Evolutionary conservation across 208 protist genomes (phyloP), one percentile per base, ranked within the genome.

Genomic region (Crithidia mellificae): DNA sequence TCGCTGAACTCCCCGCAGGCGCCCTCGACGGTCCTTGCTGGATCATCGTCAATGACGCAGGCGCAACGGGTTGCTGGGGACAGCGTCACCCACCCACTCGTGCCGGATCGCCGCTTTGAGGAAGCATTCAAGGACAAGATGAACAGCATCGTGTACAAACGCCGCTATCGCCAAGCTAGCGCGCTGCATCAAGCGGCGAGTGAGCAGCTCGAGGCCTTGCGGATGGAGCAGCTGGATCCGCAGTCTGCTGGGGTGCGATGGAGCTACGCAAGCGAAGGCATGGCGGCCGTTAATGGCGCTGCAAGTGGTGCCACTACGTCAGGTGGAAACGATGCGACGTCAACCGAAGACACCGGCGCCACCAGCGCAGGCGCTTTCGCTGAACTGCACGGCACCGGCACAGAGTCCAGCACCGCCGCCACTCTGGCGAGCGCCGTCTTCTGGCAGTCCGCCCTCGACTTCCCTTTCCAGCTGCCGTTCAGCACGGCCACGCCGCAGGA

Each of bases 71-170:
- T 6, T 14, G n/a, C 24, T 41, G 2, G 3, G 8, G 41, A n/a
- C 8, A 15, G 64, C 17, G 57, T 53, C 8, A 41, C 71, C 8
- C 72, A 68, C 2, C n/a, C 51, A 0, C 66, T 94, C 7, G 81
- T 85, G 5, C 85, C 85, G 11, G 88, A 91, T 67, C 83, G 88
- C 25, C 80, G 83, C 34, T 91, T 91, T 43, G 76, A 91, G 62
- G 83, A 88, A 53, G 83, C 88, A 14, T 94, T 94, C 53, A 29
- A 52, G 36, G 88, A 93, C 62, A 93, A 93, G 72, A 90, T 93
- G 80, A 57, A 54, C 27, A 62, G 67, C 43, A 88, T 93, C 30
- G 41, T 47, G 15, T 89, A 71, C 64, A 77, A 77, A 64, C 63
- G 72, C 15, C 72, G 72, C 49, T 65, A 72, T 34, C 64, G 22